Base-by-base conservation (phyloP, 2,329 filamentous ascomycete species). In the Scolecobasidium constrictum region DNA sequence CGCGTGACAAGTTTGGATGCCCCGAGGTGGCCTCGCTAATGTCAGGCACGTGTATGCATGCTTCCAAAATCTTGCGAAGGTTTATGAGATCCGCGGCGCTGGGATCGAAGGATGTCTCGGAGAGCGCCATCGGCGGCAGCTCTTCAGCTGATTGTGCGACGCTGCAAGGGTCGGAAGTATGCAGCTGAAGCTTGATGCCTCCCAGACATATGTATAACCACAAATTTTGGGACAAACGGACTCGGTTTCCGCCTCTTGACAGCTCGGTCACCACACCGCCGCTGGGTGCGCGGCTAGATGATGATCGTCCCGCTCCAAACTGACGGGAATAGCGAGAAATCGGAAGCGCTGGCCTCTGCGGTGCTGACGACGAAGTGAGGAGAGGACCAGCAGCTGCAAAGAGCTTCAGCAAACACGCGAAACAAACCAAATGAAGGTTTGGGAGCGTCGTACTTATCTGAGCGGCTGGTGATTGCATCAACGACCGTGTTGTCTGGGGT, bases 1-100 rank as follows among this genome's bases (percentile, higher is more conserved):
- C 43, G 15, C 18, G 12, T 16, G 43, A 21, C 22, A 41, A 18
- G 11, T 35, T 15, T 18, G 37, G 23, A n/a, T n/a, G n/a, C 3
- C 20, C 15, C 15, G 35, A 22, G 28, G 28, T 23, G 13, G 34
- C 39, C 7, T 20, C 7, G 6, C 43, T 35, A 36, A 45, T 35
- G 33, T 45, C 43, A 23, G 43, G 43, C 15, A 45, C 38, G 16
- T 18, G n/a, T 31, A 31, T 39, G 42, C 42, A 44, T 26, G 4
- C 11, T 13, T 38, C 15, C 17, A 44, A 15, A 22, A 44, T 44
- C 15, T 31, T 38, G 16, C 23, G 21, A 20, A 44, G 35, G 42
- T 44, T 39, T 15, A 44, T 34, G 20, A 44, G 13, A 13, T 44
- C 35, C 21, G 35, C 35, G 11, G 42, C 26, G 19, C 21, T 44